These are phyloP conservation scores for Persicaria maculosa DNA, from an alignment of 148 eudicot genomes.

Conservation along the genomic window DNA sequence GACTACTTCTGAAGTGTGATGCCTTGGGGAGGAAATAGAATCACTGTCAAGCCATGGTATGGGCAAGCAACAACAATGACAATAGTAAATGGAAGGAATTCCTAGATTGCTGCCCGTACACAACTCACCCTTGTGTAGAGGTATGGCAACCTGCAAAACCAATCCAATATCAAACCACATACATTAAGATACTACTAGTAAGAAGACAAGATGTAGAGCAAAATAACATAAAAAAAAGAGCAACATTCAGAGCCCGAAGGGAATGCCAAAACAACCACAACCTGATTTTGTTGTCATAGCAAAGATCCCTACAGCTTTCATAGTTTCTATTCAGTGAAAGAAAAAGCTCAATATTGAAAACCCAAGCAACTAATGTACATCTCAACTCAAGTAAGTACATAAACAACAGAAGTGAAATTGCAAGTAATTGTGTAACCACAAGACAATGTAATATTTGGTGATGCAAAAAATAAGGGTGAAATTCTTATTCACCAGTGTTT, in stretches of 20 bases:
- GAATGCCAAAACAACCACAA: neutral
- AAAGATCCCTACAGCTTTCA: neutral
- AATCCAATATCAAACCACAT: neutral
- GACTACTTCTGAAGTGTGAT: neutral
- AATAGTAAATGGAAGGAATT: neutral
- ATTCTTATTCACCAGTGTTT: neutral
- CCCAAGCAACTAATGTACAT: neutral
- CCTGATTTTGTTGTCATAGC: neutral
- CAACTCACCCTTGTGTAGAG: neutral
- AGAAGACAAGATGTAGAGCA: neutral
- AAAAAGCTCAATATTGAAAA: neutral
- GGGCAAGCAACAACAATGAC: neutral
- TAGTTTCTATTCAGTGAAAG: neutral
- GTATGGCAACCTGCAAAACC: conserved; percentile 2
- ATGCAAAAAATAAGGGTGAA: neutral
- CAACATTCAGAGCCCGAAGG: neutral
- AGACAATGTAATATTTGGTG: neutral
- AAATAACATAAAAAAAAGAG: neutral
- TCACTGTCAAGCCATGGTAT: neutral
- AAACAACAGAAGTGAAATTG: neutral
- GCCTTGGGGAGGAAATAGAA: neutral
- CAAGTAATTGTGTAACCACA: neutral
- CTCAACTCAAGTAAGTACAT: neutral
- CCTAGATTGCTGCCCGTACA: neutral
- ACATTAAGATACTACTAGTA: neutral